These are phyloP conservation scores for Lyophyllum shimeji DNA, from an alignment of 768 basidiomycete genomes.

Conservation along the genomic window DNA sequence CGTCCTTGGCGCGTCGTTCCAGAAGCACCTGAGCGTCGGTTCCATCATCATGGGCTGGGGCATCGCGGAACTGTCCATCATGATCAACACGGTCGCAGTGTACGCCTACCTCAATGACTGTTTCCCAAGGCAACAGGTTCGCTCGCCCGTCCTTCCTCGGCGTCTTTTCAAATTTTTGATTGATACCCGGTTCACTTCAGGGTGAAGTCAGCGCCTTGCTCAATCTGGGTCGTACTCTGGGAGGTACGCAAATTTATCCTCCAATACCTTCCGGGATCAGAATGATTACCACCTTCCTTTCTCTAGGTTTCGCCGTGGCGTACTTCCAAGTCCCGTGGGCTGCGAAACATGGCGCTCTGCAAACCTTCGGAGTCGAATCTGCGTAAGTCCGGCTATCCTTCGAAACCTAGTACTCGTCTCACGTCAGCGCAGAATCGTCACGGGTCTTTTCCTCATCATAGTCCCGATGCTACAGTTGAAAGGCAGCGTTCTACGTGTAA, in stretches of 20 bases:
- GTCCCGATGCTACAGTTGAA: conserved; percentile 52
- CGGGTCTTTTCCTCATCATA: conserved; percentile 48
- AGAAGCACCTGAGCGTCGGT: conserved; percentile 51
- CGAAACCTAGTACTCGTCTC: neutral
- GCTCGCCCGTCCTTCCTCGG: neutral
- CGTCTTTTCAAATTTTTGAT: neutral
- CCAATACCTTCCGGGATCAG: neutral
- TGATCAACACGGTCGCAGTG: conserved; percentile 64
- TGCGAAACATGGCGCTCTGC: conserved; percentile 54
- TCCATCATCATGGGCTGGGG: conserved; percentile 70
- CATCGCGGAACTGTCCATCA: conserved; percentile 52
- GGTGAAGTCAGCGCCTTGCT: conserved; percentile 66
- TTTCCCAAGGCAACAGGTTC: conserved; percentile 31
- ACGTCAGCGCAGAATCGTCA: conserved; percentile 38
- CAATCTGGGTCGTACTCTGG: conserved; percentile 54
- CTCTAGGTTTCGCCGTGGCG: conserved; percentile 56
- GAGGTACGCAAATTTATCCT: conserved; percentile 30
- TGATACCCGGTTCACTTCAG: conserved; percentile 19
- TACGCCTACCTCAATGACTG: conserved; percentile 41
- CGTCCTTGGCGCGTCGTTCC: conserved; percentile 51
- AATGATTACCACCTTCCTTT: neutral
- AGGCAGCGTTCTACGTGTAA: conserved; percentile 45
- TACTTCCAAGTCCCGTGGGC: conserved; percentile 73
- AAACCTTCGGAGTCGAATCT: conserved; percentile 62
- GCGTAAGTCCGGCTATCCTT: conserved; percentile 38